A percentile compares a stretch with the other conserved stretches of the same genome.
Conservation (phyloP, 75 land plant genomes). For the Picea glauca region DNA sequence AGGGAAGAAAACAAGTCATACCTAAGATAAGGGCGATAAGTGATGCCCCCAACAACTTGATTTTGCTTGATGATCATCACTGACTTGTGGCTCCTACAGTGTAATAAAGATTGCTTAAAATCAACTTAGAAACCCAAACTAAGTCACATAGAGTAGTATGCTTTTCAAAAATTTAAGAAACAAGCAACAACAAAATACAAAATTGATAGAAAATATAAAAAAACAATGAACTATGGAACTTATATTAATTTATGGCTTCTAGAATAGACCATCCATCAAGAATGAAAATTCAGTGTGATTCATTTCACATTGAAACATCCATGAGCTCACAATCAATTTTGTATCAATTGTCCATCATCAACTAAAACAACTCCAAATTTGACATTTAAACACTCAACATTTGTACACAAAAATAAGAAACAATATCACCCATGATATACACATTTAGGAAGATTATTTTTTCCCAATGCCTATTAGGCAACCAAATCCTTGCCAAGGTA, state of each 20-base stretch:
- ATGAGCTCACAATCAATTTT: not conserved
- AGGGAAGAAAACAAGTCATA: constrained; percentile 8
- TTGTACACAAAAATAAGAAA: no score
- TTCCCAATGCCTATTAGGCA: not conserved
- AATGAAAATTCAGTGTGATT: not conserved
- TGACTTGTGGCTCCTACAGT: constrained; percentile 91
- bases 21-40: constrained; percentile 96
- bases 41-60: constrained; percentile 97
- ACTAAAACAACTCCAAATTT: not conserved
- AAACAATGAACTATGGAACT: no score
- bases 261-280: not conserved
- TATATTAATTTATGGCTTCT: not conserved
- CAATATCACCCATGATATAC: no score
- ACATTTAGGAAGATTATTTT: no score
- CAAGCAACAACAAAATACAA: constrained; percentile 9
- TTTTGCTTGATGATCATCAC: constrained; percentile 91
- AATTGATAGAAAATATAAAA: no score
- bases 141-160: not conserved
- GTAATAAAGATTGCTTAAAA: constrained; percentile 1
- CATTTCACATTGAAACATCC: not conserved
- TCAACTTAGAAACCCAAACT: not conserved
- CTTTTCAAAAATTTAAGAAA: not conserved
- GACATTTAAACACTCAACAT: no score
- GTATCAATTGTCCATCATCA: not conserved
- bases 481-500: not conserved